Percentiles rank a stretch among this genome's conserved stretches.
phyloP scores from a whole-genome alignment of 2,329 filamentous ascomycete genomes.

The Trematosphaeria pertusa region DNA sequence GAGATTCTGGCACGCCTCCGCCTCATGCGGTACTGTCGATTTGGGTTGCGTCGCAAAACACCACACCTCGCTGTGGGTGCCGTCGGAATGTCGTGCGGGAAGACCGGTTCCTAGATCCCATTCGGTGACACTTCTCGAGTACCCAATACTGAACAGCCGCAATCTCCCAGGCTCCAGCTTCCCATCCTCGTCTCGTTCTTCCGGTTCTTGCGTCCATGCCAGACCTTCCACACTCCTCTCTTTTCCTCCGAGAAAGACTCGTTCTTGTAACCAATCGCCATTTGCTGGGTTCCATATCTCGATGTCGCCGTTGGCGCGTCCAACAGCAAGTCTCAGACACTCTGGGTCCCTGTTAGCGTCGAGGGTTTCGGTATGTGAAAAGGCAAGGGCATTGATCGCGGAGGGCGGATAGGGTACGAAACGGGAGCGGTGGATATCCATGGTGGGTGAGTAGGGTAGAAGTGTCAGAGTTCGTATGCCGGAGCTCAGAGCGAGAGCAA shows the following conservation, averaged over 20 bases:
- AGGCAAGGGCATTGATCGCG: constrained; percentile 92
- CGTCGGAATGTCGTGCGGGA: constrained; percentile 82
- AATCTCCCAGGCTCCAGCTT: constrained; percentile 72
- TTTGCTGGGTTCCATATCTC: constrained; percentile 94
- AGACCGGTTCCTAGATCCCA: constrained; percentile 87
- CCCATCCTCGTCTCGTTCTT: constrained; percentile 68
- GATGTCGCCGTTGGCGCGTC: constrained; percentile 92
- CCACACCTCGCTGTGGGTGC: constrained; percentile 96
- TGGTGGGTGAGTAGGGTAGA: constrained; percentile 47
- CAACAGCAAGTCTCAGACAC: constrained; percentile 81
- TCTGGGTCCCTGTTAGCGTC: constrained; percentile 54
- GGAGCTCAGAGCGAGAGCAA: constrained; percentile 19
- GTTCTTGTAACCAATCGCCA: constrained; percentile 89
- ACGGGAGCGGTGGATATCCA: constrained; percentile 97
- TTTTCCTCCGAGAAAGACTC: constrained; percentile 80
- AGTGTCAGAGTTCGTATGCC: background rate
- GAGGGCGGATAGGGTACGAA: constrained; percentile 93
- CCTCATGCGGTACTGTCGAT: constrained; percentile 38
- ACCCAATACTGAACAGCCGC: constrained; percentile 94
- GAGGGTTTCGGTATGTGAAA: constrained; percentile 71
- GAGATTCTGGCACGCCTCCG: constrained; percentile 63
- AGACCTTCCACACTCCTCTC: constrained; percentile 89
- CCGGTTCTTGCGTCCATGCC: constrained; percentile 87
- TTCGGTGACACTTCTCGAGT: constrained; percentile 89
- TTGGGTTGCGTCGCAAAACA: constrained; percentile 87